Base-by-base conservation (phyloP, 2,329 filamentous ascomycete genomes). In the Meredithiella fracta region DNA sequence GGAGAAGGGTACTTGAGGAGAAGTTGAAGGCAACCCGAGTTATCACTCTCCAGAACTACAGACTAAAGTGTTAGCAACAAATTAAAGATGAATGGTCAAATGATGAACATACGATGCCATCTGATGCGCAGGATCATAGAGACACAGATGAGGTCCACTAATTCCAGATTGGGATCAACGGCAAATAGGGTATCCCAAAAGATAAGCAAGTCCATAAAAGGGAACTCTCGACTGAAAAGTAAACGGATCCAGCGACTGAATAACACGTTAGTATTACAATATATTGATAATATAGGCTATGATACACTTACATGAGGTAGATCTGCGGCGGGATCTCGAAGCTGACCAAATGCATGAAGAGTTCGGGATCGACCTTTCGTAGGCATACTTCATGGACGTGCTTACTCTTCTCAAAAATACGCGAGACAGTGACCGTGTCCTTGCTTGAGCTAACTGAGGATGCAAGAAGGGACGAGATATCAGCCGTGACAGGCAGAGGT, bases 291-390 rank as follows among this genome's bases (percentile, higher is more conserved):
- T 29, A 17, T 51, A 15, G 2, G n/a, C 6, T 2, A 7, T 20
- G 2, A 15, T 20, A 25, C 5, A 31, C 49, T 51, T 51, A 92
- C 86, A 97, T 94, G 23, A 97, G 72, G 65, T 97, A 98, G 53
- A 98, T 91, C 63, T 98, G 92, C 1, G 92, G 92, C n/a, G 96
- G 71, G 59, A 98, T 82, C 59, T 96, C 91, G 50, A 96, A 82
- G 59, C 80, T 78, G 58, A 82, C 82, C 17, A 98, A 75, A 66
- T 97, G 90, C 23, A 75, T 73, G 14, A 87, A 84, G 26, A 97
- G 75, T 64, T 89, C 84, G n/a, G 86, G 83, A 65, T 97, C 92
- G 29, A 88, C 75, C 60, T 81, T 83, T 58, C 80, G 79, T 47
- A 98, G 72, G 53, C 86, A 82, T 26, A 85, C 78, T 63, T 94